phyloP scores from a whole-genome alignment of 2,329 filamentous ascomycete species.

The Clonostachys solani region DNA sequence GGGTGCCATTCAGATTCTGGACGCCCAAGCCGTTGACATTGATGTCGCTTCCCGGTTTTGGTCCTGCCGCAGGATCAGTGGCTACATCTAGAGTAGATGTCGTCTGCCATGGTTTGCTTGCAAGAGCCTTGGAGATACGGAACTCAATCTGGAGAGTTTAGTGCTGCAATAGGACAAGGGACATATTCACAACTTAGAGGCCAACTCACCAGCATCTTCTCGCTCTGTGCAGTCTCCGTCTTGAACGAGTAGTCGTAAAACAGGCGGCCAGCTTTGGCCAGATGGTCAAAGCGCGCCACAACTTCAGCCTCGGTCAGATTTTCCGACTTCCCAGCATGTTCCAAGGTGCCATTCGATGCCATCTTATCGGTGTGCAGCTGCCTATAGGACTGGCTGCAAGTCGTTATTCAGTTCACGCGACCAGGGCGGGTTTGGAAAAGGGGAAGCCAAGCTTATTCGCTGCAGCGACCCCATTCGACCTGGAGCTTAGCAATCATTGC shows the following conservation, averaged over 20 bases:
- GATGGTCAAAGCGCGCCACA: conserved; percentile 3
- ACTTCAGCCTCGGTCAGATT: background rate
- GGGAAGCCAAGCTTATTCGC: no score
- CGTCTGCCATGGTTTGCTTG: conserved; percentile 5
- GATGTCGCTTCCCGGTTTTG: conserved; percentile 26
- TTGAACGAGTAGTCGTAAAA: conserved; percentile 6
- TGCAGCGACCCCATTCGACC: no score
- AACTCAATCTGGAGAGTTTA: conserved; percentile 6
- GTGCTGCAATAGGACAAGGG: background rate
- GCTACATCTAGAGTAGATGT: background rate
- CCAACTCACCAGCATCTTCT: background rate
- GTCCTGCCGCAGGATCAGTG: background rate
- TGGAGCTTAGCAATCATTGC: no score
- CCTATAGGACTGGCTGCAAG: background rate
- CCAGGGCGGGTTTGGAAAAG: no score
- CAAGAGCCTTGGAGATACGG: conserved; percentile 5
- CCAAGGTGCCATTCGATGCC: conserved; percentile 8
- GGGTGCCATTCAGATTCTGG: conserved; percentile 28
- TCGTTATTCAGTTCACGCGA: no score
- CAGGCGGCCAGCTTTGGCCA: conserved; percentile 4
- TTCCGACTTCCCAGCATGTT: no score
- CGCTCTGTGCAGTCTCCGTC: background rate
- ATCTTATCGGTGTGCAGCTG: conserved; percentile 10
- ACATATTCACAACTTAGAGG: background rate
- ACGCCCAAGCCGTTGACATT: conserved; percentile 35